Conservation (phyloP, 768 basidiomycete species). For the Suillus americanus region DNA sequence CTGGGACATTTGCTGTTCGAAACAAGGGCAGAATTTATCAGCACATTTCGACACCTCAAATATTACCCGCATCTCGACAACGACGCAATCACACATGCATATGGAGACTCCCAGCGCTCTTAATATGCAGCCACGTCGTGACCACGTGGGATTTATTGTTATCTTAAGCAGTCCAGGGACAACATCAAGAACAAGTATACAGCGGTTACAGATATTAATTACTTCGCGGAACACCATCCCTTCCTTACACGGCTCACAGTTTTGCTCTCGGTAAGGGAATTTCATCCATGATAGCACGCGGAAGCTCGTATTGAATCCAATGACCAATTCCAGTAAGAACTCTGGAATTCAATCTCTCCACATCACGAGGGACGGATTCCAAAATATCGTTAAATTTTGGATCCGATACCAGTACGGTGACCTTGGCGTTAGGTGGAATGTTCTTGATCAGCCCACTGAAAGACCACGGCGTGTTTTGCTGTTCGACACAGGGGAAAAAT, state of each 20-base stretch:
- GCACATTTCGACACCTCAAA: not conserved
- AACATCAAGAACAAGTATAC: not conserved
- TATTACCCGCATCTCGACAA: not conserved
- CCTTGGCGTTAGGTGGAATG: not conserved
- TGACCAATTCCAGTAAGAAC: not conserved
- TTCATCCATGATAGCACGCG: slow-evolving; percentile 2
- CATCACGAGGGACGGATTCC: not conserved
- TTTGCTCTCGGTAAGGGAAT: slow-evolving; percentile 4
- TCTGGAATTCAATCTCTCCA: not conserved
- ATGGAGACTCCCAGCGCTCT: not conserved
- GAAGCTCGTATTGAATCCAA: slow-evolving; percentile 8
- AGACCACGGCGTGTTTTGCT: not conserved
- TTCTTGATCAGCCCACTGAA: not conserved
- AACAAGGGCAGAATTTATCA: not conserved
- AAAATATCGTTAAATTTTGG: not conserved
- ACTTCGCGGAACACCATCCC: not conserved
- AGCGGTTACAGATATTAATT: not conserved
- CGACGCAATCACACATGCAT: not conserved
- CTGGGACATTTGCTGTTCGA: not conserved
- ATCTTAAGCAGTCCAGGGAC: not conserved
- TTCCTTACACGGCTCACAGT: not conserved
- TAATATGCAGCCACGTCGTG: not conserved
- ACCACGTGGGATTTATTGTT: not conserved
- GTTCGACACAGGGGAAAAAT: not conserved
- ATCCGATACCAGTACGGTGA: not conserved